Percentiles rank a stretch among this genome's conserved stretches.
Conservation (phyloP, 495 filamentous ascomycete species). For the Penicillium soppii region DNA sequence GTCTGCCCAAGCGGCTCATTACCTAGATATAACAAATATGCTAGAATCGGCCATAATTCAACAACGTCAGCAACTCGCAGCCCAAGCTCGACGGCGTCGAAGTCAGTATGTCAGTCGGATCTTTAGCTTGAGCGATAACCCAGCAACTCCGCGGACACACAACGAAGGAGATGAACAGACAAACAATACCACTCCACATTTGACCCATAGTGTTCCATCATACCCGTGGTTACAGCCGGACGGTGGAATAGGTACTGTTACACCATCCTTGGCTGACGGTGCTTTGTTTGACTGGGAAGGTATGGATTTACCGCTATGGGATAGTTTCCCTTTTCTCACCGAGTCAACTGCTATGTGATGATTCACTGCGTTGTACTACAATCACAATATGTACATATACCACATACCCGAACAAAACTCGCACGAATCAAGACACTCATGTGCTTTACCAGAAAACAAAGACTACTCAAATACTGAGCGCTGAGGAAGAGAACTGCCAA, state of each 20-base stretch:
- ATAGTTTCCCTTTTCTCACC: slow-evolving; percentile 39
- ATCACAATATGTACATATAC: not conserved
- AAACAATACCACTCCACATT: slow-evolving; percentile 5
- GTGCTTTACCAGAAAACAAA: not conserved
- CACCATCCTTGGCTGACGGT: slow-evolving; percentile 17
- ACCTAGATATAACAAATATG: slow-evolving; percentile 34
- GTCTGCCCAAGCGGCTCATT: slow-evolving; percentile 43
- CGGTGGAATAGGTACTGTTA: slow-evolving; percentile 13
- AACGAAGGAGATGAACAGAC: slow-evolving; percentile 4
- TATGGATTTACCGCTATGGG: slow-evolving; percentile 36
- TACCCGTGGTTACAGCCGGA: slow-evolving; percentile 22
- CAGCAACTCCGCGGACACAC: slow-evolving; percentile 8
- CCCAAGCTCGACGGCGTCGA: slow-evolving; percentile 28
- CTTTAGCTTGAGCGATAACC: slow-evolving; percentile 29
- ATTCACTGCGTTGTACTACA: not conserved
- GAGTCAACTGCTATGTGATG: slow-evolving; percentile 13
- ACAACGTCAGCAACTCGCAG: slow-evolving; percentile 31
- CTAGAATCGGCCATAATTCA: slow-evolving; percentile 32
- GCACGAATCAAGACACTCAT: too few species aligned
- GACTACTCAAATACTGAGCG: not conserved
- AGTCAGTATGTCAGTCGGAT: slow-evolving; percentile 40
- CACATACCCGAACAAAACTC: not conserved
- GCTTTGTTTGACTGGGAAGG: slow-evolving; percentile 30
- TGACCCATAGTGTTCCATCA: slow-evolving; percentile 4
- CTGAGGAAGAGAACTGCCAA: not conserved